A percentile compares a stretch with the other conserved stretches of the same genome.
Evolutionary conservation across 768 basidiomycete species (phyloP).

Genomic region (Suillus americanus): DNA sequence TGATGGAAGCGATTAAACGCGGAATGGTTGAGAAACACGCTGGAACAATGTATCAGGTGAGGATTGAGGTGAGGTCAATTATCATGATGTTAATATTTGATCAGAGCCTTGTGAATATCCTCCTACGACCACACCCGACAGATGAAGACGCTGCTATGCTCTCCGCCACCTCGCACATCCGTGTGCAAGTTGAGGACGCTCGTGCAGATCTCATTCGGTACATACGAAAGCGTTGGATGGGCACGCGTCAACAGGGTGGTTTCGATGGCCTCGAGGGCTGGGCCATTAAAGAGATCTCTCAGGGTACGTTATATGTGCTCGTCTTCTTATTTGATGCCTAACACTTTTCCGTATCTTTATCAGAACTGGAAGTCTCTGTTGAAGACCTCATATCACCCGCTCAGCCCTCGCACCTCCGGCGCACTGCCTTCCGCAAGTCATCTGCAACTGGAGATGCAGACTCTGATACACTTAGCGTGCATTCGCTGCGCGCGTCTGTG

Average conservation of each 20-base stretch:
- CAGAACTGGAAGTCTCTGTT: slow-evolving; percentile 78
- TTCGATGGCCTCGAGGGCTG: slow-evolving; percentile 84
- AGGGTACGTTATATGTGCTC: slow-evolving; percentile 21
- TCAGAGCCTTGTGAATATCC: slow-evolving; percentile 73
- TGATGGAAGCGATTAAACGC: slow-evolving; percentile 64
- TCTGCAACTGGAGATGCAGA: slow-evolving; percentile 26
- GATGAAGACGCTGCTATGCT: slow-evolving; percentile 63
- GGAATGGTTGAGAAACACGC: slow-evolving; percentile 67
- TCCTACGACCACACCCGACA: slow-evolving; percentile 65
- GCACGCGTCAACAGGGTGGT: slow-evolving; percentile 71
- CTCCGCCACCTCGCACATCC: slow-evolving; percentile 65
- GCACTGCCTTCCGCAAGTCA: slow-evolving; percentile 11
- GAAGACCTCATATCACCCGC: slow-evolving; percentile 66
- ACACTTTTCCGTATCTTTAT: neutral
- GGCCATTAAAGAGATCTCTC: slow-evolving; percentile 81
- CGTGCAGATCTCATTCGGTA: slow-evolving; percentile 47
- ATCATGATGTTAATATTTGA: slow-evolving; percentile 7
- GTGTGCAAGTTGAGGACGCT: slow-evolving; percentile 72
- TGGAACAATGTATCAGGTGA: slow-evolving; percentile 73
- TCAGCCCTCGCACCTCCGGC: slow-evolving; percentile 23
- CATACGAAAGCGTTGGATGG: slow-evolving; percentile 78
- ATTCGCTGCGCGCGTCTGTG: slow-evolving; percentile 47
- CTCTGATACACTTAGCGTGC: slow-evolving; percentile 41
- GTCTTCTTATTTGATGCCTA: neutral
- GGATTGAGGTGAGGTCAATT: slow-evolving; percentile 13